Evolutionary conservation across 768 basidiomycete genomes (phyloP).

Genomic region (Xanthoconium stramineum): DNA sequence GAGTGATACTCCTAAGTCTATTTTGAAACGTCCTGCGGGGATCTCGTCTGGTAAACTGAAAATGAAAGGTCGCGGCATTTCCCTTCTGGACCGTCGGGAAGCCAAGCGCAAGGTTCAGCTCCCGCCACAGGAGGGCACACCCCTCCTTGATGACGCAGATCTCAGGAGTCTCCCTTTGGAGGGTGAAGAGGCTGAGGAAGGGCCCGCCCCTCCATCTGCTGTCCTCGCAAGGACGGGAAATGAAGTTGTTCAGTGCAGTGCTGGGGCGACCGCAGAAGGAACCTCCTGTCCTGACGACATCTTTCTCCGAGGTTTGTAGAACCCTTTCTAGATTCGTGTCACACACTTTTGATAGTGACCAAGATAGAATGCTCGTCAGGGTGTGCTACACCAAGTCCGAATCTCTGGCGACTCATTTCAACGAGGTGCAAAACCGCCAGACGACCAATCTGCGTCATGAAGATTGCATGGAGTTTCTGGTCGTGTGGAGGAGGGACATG

Average conservation of each 20-base stretch:
- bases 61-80: slow-evolving; percentile 10
- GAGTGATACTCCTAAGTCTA: slow-evolving; percentile 18
- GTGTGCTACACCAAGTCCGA: slow-evolving; percentile 62
- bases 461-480: slow-evolving; percentile 79
- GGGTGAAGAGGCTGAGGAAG: slow-evolving; percentile 19
- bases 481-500: slow-evolving; percentile 74
- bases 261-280: slow-evolving; percentile 47
- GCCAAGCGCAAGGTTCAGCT: slow-evolving; percentile 8
- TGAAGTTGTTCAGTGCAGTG: slow-evolving; percentile 60
- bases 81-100: slow-evolving; percentile 9
- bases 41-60: slow-evolving; percentile 4
- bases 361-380: slow-evolving; percentile 89
- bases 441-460: slow-evolving; percentile 59
- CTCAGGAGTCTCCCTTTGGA: not conserved
- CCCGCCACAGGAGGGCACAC: slow-evolving; percentile 21
- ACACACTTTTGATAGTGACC: slow-evolving; percentile 14
- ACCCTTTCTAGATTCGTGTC: not conserved
- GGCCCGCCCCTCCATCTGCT: slow-evolving; percentile 53
- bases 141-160: slow-evolving; percentile 21
- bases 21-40: slow-evolving; percentile 19
- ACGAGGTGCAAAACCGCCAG: slow-evolving; percentile 65
- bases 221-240: slow-evolving; percentile 63
- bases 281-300: slow-evolving; percentile 41
- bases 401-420: slow-evolving; percentile 48
- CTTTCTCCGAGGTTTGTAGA: slow-evolving; percentile 66